These are phyloP conservation scores for Colletotrichum limetticola DNA, from an alignment of 2,329 filamentous ascomycete genomes.

Conservation along the genomic window DNA sequence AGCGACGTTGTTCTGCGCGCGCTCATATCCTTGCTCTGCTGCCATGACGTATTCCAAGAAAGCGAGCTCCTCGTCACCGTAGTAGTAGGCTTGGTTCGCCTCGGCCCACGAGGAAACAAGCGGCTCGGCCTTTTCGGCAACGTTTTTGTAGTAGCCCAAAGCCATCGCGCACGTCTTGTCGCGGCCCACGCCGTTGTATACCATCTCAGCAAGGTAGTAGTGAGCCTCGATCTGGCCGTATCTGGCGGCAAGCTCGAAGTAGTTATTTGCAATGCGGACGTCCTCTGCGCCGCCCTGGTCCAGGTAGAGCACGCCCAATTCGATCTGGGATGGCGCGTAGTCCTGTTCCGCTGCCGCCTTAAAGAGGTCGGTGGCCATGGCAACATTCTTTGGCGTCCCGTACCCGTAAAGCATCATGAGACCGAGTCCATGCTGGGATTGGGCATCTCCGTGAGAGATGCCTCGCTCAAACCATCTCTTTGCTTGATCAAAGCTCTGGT, in stretches of 20 bases:
- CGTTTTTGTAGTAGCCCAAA: constrained; percentile 83
- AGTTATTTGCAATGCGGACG: constrained; percentile 80
- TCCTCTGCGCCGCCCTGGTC: constrained; percentile 81
- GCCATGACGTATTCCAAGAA: constrained; percentile 86
- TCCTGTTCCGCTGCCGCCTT: constrained; percentile 85
- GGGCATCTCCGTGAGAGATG: constrained; percentile 77
- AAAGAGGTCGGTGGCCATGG: constrained; percentile 80
- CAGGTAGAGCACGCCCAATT: constrained; percentile 84
- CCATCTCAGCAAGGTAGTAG: constrained; percentile 92
- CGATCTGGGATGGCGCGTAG: constrained; percentile 81
- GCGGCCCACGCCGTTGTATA: constrained; percentile 80
- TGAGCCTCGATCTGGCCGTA: constrained; percentile 89
- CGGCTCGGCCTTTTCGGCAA: constrained; percentile 78
- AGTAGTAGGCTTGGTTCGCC: constrained; percentile 84
- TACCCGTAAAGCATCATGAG: constrained; percentile 85
- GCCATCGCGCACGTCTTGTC: constrained; percentile 83
- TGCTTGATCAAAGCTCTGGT: constrained; percentile 81
- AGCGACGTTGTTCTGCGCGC: constrained; percentile 89
- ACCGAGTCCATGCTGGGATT: constrained; percentile 87
- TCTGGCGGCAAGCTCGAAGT: constrained; percentile 87
- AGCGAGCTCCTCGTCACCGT: constrained; percentile 82
- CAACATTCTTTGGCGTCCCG: constrained; percentile 73
- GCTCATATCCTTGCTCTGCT: constrained; percentile 92
- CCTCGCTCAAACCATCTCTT: constrained; percentile 87
- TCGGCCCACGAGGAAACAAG: constrained; percentile 83